Percentiles rank a stretch among this genome's conserved stretches.
Evolutionary conservation across 768 basidiomycete genomes (phyloP).

Genomic region (Collybia nuda): DNA sequence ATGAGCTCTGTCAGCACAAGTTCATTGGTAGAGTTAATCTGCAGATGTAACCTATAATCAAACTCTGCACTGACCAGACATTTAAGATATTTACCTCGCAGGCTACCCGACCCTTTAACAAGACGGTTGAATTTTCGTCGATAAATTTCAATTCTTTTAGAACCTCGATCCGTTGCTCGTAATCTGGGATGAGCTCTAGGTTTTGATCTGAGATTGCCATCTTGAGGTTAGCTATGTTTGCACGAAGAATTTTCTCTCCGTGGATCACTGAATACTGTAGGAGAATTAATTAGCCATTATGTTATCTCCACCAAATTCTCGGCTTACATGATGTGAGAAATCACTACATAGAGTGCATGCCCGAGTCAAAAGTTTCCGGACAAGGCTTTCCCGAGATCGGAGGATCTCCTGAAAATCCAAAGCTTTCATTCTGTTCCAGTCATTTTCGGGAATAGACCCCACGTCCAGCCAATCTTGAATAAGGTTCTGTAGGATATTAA

Average conservation of each 20-base stretch:
- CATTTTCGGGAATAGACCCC: constrained; percentile 65
- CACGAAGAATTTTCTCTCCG: constrained; percentile 68
- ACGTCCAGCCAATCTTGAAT: constrained; percentile 56
- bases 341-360: constrained; percentile 61
- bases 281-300: not conserved
- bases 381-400: constrained; percentile 52
- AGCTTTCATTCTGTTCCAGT: constrained; percentile 81
- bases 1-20: constrained; percentile 96
- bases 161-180: constrained; percentile 91
- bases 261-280: constrained; percentile 76
- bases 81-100: constrained; percentile 70
- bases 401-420: constrained; percentile 90
- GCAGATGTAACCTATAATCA: constrained; percentile 5
- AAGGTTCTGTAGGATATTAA: constrained; percentile 46
- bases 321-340: constrained; percentile 76
- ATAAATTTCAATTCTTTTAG: constrained; percentile 91
- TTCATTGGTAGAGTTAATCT: constrained; percentile 99
- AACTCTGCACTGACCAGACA: not conserved
- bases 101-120: constrained; percentile 95
- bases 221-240: constrained; percentile 76
- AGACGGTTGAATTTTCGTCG: constrained; percentile 92
- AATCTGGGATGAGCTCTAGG: constrained; percentile 93
- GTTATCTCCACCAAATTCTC: not conserved
- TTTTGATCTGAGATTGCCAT: constrained; percentile 94
- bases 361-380: constrained; percentile 38